Percentiles rank a stretch among this genome's conserved stretches.
Conservation (phyloP, 345 rosid genomes). For the Turnera subulata region DNA sequence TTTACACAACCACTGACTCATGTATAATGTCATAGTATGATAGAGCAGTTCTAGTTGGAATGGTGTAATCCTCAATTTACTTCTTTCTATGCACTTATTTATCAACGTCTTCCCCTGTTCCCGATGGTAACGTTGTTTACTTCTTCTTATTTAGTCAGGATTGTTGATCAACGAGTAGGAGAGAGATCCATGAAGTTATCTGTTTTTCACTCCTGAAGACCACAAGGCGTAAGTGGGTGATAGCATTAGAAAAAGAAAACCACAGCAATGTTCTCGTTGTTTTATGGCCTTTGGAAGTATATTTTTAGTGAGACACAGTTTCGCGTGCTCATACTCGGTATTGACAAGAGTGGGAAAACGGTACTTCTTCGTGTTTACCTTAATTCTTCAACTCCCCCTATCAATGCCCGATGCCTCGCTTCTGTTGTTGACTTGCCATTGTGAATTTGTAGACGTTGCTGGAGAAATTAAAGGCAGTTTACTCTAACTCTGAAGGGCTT, state of each 20-base stretch:
- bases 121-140: not conserved
- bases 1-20: too few species aligned
- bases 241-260: conserved; percentile 12
- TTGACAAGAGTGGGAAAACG: conserved; percentile 95
- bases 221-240: conserved; percentile 15
- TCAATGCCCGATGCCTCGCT: not conserved
- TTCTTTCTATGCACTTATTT: too few species aligned
- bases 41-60: too few species aligned
- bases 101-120: not conserved
- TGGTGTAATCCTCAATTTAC: too few species aligned
- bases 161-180: not conserved
- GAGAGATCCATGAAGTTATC: conserved; percentile 1
- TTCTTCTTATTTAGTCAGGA: conserved; percentile 5
- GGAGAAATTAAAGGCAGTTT: conserved; percentile 85
- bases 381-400: not conserved
- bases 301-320: conserved; percentile 84
- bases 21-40: too few species aligned
- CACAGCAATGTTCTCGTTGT: conserved; percentile 87
- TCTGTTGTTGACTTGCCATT: conserved; percentile 1
- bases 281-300: conserved; percentile 88
- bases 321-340: conserved; percentile 94
- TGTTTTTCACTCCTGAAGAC: not conserved
- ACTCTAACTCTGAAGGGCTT: conserved; percentile 81
- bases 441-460: conserved; percentile 60
- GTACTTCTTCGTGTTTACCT: conserved; percentile 40